phyloP scores from a whole-genome alignment of 306 rosid species.

The Mimosa bimucronata region DNA sequence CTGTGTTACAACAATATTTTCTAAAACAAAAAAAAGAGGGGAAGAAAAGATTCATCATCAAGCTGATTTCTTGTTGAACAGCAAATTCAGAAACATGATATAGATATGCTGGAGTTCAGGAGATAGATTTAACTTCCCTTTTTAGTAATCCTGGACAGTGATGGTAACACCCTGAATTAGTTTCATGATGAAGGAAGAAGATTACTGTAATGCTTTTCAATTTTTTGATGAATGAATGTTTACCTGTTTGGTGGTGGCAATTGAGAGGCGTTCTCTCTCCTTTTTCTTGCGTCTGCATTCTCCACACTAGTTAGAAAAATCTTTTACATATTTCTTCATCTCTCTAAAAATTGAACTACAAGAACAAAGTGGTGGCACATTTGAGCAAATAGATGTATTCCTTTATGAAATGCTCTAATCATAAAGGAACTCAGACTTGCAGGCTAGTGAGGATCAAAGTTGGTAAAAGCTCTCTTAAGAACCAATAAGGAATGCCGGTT shows the following conservation, averaged over 20 bases:
- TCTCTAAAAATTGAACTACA: slow-evolving; percentile 81
- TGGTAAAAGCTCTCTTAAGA: neutral
- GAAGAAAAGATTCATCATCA: neutral
- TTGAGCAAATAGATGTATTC: neutral
- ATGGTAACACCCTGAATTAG: slow-evolving; percentile 29
- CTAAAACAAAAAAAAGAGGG: neutral
- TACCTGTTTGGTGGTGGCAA: slow-evolving; percentile 77
- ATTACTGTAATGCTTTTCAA: neutral
- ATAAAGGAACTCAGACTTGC: slow-evolving; percentile 5
- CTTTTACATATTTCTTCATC: slow-evolving; percentile 74
- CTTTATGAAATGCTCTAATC: slow-evolving; percentile 2
- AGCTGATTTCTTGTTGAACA: slow-evolving; percentile 19
- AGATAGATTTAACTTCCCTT: slow-evolving; percentile 52
- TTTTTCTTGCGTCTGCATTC: slow-evolving; percentile 80
- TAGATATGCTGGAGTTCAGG: slow-evolving; percentile 46
- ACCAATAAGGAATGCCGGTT: slow-evolving; percentile 1
- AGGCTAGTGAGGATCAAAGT: neutral
- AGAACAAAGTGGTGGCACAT: slow-evolving; percentile 33
- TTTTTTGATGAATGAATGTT: slow-evolving; percentile 24
- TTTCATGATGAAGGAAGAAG: slow-evolving; percentile 15
- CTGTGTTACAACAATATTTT: neutral
- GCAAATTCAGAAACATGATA: slow-evolving; percentile 50
- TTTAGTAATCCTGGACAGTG: slow-evolving; percentile 66
- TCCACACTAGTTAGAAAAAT: slow-evolving; percentile 83
- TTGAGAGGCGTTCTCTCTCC: slow-evolving; percentile 60